These are phyloP conservation scores for Kazachstania kunashirensis DNA, from an alignment of 805 yeast species.

Conservation along the genomic window DNA sequence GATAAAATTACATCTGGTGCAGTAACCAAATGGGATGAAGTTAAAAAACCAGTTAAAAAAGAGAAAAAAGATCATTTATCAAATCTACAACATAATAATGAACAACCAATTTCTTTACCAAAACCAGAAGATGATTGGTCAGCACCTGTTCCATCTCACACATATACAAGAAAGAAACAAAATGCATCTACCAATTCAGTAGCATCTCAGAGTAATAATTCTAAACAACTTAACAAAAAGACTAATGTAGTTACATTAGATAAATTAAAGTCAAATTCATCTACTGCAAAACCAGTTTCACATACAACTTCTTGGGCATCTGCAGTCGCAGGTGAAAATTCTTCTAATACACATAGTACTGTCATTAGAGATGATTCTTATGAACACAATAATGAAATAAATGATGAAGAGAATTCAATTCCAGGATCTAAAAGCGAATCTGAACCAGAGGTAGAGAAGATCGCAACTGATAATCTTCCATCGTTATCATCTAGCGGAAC, in stretches of 20 bases:
- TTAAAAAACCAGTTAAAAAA: conserved; percentile 54
- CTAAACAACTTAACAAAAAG: conserved; percentile 1
- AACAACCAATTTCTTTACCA: conserved; percentile 5
- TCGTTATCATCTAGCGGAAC: conserved; percentile 3
- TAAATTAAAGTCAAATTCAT: conserved; percentile 8
- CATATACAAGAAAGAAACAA: conserved; percentile 7
- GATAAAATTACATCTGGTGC: conserved; percentile 84
- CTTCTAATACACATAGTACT: conserved; percentile 11
- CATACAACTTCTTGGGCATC: conserved; percentile 32
- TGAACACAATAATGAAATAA: conserved; percentile 10
- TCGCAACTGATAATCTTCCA: conserved; percentile 1
- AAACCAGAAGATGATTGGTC: conserved; percentile 7
- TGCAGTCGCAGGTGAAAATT: conserved; percentile 18
- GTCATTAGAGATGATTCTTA: conserved; percentile 13
- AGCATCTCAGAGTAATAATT: background rate
- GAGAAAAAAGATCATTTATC: conserved; percentile 32
- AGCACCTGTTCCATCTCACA: conserved; percentile 3
- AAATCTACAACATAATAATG: background rate
- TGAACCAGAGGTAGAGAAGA: conserved; percentile 1
- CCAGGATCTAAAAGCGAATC: conserved; percentile 25
- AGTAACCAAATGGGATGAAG: conserved; percentile 90
- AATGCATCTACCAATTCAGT: conserved; percentile 5
- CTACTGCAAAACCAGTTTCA: conserved; percentile 19
- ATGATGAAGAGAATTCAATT: background rate
- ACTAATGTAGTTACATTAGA: conserved; percentile 7